phyloP scores from a whole-genome alignment of 1,139 yeast genomes.

The Blastobotrys malaysiensis region DNA sequence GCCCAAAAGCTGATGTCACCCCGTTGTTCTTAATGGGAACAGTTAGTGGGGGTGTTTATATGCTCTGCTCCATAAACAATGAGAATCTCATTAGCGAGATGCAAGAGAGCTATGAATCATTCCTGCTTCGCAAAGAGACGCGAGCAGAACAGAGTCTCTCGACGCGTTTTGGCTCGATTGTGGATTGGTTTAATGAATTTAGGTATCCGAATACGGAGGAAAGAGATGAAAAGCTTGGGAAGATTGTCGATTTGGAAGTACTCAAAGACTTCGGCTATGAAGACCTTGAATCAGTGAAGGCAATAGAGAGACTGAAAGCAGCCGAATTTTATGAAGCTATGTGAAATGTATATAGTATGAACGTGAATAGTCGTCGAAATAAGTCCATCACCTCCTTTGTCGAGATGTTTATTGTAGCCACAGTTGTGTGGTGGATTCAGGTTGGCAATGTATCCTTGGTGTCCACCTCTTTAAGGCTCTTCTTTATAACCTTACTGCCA shows the following conservation, averaged over 20 bases:
- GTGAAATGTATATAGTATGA: background rate
- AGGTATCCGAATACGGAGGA: background rate
- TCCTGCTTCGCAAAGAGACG: background rate
- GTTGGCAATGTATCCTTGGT: too few relatives aligned
- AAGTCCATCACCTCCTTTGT: too few relatives aligned
- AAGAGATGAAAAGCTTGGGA: background rate
- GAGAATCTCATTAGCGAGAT: background rate
- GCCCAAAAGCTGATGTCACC: background rate
- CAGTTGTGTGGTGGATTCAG: too few relatives aligned
- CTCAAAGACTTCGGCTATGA: background rate
- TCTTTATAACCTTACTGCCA: background rate
- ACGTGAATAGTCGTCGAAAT: too few relatives aligned
- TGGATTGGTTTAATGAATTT: background rate
- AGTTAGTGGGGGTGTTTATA: background rate
- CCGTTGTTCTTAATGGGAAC: background rate
- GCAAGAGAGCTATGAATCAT: background rate
- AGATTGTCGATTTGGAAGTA: background rate
- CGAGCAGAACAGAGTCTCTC: background rate
- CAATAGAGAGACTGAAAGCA: background rate
- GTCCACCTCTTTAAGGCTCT: too few relatives aligned
- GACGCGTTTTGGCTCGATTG: background rate
- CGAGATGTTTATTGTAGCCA: too few relatives aligned
- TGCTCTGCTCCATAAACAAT: background rate
- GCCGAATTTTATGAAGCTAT: background rate
- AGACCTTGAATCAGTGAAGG: background rate